A percentile compares a stretch with the other conserved stretches of the same genome.
These are phyloP conservation scores for Lactarius trivialis DNA, from an alignment of 768 basidiomycete genomes.

Conservation along the genomic window DNA sequence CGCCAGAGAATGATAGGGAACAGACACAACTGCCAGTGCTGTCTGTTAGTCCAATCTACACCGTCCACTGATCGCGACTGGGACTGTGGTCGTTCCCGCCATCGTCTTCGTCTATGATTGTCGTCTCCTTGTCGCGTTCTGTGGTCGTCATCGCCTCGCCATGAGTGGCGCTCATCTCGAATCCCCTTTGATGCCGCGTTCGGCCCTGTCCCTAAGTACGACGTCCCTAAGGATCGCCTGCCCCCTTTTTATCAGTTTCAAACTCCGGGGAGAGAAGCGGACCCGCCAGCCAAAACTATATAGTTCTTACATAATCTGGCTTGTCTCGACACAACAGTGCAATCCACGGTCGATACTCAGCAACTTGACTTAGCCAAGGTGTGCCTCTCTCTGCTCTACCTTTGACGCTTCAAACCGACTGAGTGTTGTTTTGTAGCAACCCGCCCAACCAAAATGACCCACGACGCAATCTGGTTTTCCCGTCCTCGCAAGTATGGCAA, in stretches of 20 bases:
- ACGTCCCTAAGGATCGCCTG: too few relatives aligned
- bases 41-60: conserved; percentile 21
- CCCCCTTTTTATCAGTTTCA: too few relatives aligned
- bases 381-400: background rate
- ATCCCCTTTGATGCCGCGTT: conserved; percentile 26
- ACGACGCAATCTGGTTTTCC: conserved; percentile 98
- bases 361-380: conserved; percentile 16
- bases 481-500: conserved; percentile 93
- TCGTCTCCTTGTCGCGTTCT: conserved; percentile 9
- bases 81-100: too few relatives aligned
- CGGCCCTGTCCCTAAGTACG: conserved; percentile 30
- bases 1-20: background rate
- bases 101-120: conserved; percentile 17
- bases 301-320: background rate
- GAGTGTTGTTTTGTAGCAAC: conserved; percentile 1
- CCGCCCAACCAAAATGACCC: conserved; percentile 65
- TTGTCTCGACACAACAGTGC: background rate
- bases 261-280: too few relatives aligned
- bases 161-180: conserved; percentile 24
- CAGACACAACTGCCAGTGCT: background rate
- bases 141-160: conserved; percentile 24
- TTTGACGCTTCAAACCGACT: conserved; percentile 11
- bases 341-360: conserved; percentile 9
- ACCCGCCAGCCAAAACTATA: background rate
- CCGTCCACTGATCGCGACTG: conserved; percentile 28